Conservation (phyloP, 345 rosid genomes). For the Crucihimalaya himalaica region DNA sequence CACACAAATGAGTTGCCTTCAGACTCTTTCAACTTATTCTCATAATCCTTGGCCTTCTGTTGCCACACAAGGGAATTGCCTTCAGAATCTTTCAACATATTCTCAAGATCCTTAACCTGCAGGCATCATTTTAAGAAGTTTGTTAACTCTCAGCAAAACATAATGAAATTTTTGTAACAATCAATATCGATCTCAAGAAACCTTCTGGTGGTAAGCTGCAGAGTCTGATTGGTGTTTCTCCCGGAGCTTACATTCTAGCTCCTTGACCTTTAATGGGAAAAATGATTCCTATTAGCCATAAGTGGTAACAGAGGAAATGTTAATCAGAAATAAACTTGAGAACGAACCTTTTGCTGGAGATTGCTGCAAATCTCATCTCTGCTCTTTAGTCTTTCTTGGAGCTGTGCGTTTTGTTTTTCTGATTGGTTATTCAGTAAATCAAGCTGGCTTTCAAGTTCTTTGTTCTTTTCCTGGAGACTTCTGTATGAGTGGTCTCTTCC, state of each 20-base stretch:
- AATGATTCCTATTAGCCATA: constrained; percentile 27
- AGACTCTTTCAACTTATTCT: constrained; percentile 67
- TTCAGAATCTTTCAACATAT: constrained; percentile 65
- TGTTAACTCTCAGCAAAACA: constrained; percentile 4
- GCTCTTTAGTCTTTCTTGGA: constrained; percentile 64
- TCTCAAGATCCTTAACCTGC: constrained; percentile 78
- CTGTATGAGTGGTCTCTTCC: constrained; percentile 62
- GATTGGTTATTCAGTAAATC: constrained; percentile 57
- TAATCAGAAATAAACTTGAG: background rate
- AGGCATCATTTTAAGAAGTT: constrained; percentile 6
- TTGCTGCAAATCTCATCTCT: constrained; percentile 66
- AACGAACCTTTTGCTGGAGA: constrained; percentile 73
- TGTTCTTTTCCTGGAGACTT: constrained; percentile 71
- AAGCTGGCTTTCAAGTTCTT: constrained; percentile 82
- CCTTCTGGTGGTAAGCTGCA: constrained; percentile 60
- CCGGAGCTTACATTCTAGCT: constrained; percentile 66
- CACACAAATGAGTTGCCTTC: constrained; percentile 48
- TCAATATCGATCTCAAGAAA: constrained; percentile 18
- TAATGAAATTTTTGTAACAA: background rate
- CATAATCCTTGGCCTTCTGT: constrained; percentile 66
- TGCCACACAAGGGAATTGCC: constrained; percentile 49
- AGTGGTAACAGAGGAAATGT: background rate
- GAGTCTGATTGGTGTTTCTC: constrained; percentile 65
- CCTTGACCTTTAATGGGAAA: constrained; percentile 54
- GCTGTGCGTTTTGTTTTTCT: constrained; percentile 63